These are phyloP conservation scores for Pseudogymnoascus sp. DNA, from an alignment of 2,329 filamentous ascomycete species.

Conservation along the genomic window DNA sequence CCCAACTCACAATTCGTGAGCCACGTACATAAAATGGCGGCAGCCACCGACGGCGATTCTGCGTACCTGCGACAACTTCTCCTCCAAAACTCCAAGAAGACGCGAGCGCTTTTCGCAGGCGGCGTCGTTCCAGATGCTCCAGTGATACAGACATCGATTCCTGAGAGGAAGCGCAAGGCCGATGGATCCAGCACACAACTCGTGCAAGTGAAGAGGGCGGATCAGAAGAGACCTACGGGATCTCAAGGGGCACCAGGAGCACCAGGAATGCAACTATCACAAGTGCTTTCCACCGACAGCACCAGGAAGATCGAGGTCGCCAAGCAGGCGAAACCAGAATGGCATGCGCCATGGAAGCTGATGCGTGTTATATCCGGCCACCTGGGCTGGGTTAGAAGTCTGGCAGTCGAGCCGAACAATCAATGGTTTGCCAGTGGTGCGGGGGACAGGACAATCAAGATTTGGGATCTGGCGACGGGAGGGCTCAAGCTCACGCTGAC, in stretches of 20 bases:
- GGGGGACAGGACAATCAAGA: conserved; percentile 94
- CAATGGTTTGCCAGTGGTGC: conserved; percentile 96
- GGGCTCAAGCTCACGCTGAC: conserved; percentile 79
- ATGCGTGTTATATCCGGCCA: conserved; percentile 97
- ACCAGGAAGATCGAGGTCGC: conserved; percentile 35
- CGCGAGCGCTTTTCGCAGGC: conserved; percentile 33
- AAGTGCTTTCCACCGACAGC: conserved; percentile 5
- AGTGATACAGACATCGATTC: background rate
- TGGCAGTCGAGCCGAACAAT: conserved; percentile 92
- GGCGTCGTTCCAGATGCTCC: conserved; percentile 12
- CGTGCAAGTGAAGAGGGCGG: conserved; percentile 29
- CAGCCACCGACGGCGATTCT: conserved; percentile 25
- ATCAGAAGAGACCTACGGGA: conserved; percentile 4
- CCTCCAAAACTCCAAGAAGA: conserved; percentile 34
- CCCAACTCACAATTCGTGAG: background rate
- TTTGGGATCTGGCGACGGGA: conserved; percentile 91
- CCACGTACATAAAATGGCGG: conserved; percentile 20
- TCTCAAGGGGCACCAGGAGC: background rate
- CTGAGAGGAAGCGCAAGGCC: conserved; percentile 17
- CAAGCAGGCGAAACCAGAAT: conserved; percentile 71
- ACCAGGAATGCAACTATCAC: conserved; percentile 8
- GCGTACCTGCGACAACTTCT: conserved; percentile 32
- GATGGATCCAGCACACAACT: conserved; percentile 20
- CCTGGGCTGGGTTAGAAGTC: conserved; percentile 82
- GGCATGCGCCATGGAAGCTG: conserved; percentile 97